Percentiles rank a stretch among this genome's conserved stretches.
Evolutionary conservation across 2,329 filamentous ascomycete species (phyloP).

Genomic region (Scolecobasidium constrictum): DNA sequence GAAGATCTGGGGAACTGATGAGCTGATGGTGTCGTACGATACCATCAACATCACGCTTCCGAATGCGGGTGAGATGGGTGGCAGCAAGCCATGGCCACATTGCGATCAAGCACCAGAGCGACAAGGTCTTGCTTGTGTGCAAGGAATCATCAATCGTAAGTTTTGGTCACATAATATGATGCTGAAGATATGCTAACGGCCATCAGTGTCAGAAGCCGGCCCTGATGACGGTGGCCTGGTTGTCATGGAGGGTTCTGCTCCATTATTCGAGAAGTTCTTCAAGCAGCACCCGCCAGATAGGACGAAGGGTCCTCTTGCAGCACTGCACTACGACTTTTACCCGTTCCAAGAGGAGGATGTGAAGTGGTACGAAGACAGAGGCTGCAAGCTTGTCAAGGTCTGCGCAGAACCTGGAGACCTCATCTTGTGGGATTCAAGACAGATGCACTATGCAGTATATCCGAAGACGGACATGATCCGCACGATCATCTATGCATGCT

Average conservation of each 20-base stretch:
- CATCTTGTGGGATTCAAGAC: constrained; percentile 3
- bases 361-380: constrained; percentile 2
- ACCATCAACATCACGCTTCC: constrained; percentile 34
- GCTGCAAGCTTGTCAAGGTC: constrained; percentile 2
- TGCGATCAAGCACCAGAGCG: constrained; percentile 31
- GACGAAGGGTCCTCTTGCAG: background rate
- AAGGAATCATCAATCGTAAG: constrained; percentile 37
- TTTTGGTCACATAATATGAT: no score
- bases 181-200: no score
- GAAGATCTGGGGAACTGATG: constrained; percentile 28
- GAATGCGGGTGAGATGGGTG: constrained; percentile 24
- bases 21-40: constrained; percentile 21
- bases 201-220: constrained; percentile 32
- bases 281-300: constrained; percentile 10
- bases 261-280: constrained; percentile 36
- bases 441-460: constrained; percentile 1
- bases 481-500: constrained; percentile 29
- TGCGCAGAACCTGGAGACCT: constrained; percentile 6
- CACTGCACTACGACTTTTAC: constrained; percentile 25
- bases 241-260: constrained; percentile 31
- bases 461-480: constrained; percentile 15
- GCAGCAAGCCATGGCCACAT: constrained; percentile 28
- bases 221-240: constrained; percentile 37
- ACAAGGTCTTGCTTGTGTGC: constrained; percentile 31
- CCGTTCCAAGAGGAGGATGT: constrained; percentile 32